A percentile compares a stretch with the other conserved stretches of the same genome.
phyloP scores from a whole-genome alignment of 225 moss, liverwort and hornwort species.

The Climacium dendroides region DNA sequence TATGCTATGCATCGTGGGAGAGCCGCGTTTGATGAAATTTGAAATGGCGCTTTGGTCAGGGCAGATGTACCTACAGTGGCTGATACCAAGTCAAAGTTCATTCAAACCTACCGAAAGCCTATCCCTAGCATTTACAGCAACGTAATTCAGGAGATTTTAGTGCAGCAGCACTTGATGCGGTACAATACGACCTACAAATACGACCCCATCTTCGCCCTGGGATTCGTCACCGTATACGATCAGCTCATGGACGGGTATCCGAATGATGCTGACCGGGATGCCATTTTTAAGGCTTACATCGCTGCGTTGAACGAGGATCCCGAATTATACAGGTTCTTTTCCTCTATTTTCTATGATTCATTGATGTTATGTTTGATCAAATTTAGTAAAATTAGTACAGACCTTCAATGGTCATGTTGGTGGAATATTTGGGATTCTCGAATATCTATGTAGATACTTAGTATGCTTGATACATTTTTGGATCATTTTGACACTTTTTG shows the following conservation, averaged over 20 bases:
- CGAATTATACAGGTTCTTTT: slow-evolving; percentile 52
- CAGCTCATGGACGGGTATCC: slow-evolving; percentile 96
- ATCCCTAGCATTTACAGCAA: slow-evolving; percentile 95
- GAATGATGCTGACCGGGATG: slow-evolving; percentile 44
- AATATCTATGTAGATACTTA: background rate
- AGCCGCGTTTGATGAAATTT: slow-evolving; percentile 1
- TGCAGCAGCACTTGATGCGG: slow-evolving; percentile 93
- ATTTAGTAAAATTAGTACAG: background rate
- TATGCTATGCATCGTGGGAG: background rate
- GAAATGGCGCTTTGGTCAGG: slow-evolving; percentile 22
- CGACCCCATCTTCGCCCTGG: slow-evolving; percentile 74
- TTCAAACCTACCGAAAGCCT: slow-evolving; percentile 63
- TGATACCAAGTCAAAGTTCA: slow-evolving; percentile 60
- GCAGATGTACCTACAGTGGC: slow-evolving; percentile 80
- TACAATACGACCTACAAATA: slow-evolving; percentile 92
- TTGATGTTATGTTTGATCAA: background rate
- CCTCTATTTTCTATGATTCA: background rate
- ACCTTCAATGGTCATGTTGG: background rate
- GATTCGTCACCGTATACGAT: slow-evolving; percentile 85
- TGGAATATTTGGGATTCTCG: background rate
- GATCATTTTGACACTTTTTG: background rate
- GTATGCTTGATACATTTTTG: background rate
- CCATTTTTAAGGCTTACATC: slow-evolving; percentile 83
- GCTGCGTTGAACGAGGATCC: slow-evolving; percentile 71
- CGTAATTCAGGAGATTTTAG: slow-evolving; percentile 86